Evolutionary conservation across 176 grass and related monocot genomes (phyloP).

Genomic region (Pontederia crassipes): DNA sequence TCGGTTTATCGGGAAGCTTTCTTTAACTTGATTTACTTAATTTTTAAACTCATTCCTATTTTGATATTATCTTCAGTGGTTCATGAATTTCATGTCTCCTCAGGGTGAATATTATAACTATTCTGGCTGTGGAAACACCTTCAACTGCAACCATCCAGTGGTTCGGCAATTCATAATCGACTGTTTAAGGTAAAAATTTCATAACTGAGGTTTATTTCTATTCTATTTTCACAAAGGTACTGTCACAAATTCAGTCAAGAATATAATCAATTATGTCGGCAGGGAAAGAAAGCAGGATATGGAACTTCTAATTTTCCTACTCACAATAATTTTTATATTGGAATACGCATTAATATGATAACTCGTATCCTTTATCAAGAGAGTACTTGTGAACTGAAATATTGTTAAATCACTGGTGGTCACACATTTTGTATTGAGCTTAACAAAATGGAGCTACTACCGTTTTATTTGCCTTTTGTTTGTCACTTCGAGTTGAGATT

Average conservation of each 20-base stretch:
- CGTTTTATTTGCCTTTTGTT: not conserved
- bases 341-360: no score
- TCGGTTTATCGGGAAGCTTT: not conserved
- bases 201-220: not conserved
- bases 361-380: no score
- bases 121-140: constrained; percentile 95
- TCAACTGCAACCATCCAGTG: constrained; percentile 96
- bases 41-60: not conserved
- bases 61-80: not conserved
- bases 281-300: no score
- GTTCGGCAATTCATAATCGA: constrained; percentile 91
- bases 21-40: not conserved
- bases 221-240: not conserved
- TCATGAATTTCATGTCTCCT: constrained; percentile 21
- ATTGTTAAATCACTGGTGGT: no score
- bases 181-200: constrained; percentile 68
- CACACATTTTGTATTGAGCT: no score
- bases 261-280: not conserved
- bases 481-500: not conserved
- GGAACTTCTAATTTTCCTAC: no score
- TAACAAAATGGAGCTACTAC: no score
- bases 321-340: no score
- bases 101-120: constrained; percentile 99
- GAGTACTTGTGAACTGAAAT: no score
- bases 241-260: not conserved